phyloP scores from a whole-genome alignment of 1,284 basidiomycete genomes.

The Leccinum pachyderme region DNA sequence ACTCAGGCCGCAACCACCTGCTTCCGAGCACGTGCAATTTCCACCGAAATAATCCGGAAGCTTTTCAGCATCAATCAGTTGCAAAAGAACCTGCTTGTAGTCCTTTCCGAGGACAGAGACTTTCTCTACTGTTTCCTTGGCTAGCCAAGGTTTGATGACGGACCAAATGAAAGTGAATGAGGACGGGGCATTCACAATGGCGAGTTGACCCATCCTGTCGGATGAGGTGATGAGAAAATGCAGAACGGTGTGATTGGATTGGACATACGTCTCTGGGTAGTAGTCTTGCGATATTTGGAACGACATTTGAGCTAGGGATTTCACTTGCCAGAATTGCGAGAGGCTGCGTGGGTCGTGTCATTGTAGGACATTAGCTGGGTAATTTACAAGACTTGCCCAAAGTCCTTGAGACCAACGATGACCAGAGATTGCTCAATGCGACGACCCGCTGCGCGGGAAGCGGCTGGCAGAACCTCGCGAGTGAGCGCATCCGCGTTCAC shows the following conservation, averaged over 20 bases:
- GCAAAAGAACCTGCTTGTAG: conserved; percentile 52
- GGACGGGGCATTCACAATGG: conserved; percentile 66
- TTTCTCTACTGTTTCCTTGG: conserved; percentile 68
- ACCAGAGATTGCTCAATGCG: conserved; percentile 53
- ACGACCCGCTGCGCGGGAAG: conserved; percentile 49
- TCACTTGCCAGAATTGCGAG: conserved; percentile 73
- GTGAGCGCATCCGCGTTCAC: conserved; percentile 60
- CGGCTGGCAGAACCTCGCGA: conserved; percentile 66
- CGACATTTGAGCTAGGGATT: conserved; percentile 51
- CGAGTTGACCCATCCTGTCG: conserved; percentile 63
- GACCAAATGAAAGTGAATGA: conserved; percentile 72
- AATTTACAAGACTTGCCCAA: conserved; percentile 45
- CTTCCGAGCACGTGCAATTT: conserved; percentile 51
- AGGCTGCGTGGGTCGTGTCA: conserved; percentile 40
- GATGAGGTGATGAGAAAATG: neutral
- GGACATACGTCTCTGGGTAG: conserved; percentile 66
- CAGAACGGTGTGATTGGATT: neutral
- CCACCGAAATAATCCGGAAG: conserved; percentile 45
- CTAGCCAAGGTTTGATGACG: conserved; percentile 65
- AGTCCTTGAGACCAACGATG: conserved; percentile 66
- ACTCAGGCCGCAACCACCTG: conserved; percentile 58
- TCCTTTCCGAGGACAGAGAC: conserved; percentile 60
- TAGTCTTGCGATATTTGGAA: conserved; percentile 77
- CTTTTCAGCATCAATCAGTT: conserved; percentile 55
- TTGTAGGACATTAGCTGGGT: neutral